These are phyloP conservation scores for Parascedosporium putredinis DNA, from an alignment of 2,329 filamentous ascomycete genomes.

Conservation along the genomic window DNA sequence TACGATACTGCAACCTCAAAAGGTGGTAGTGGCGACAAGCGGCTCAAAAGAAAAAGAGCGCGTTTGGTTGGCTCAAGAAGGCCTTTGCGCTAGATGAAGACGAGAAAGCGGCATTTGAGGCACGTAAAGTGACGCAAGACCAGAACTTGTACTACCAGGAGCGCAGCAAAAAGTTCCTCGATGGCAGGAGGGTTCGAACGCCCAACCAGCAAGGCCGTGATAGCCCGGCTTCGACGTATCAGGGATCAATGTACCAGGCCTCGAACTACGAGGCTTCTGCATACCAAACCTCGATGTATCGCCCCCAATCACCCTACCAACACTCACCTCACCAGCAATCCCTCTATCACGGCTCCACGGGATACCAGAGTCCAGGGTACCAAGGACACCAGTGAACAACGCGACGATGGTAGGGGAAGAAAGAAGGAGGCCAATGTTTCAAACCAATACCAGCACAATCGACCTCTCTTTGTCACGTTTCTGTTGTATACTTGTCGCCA, in stretches of 20 bases:
- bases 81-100: slow-evolving; percentile 56
- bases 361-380: background rate
- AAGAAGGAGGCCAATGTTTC: background rate
- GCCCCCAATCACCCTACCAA: background rate
- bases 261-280: background rate
- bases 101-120: slow-evolving; percentile 49
- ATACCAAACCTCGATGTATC: background rate
- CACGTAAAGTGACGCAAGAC: slow-evolving; percentile 34
- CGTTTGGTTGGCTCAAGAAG: slow-evolving; percentile 60
- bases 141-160: slow-evolving; percentile 39
- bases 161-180: slow-evolving; percentile 42
- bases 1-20: slow-evolving; percentile 24
- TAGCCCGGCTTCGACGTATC: background rate
- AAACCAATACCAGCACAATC: background rate
- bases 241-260: background rate
- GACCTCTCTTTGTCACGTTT: too few species aligned
- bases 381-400: too few species aligned
- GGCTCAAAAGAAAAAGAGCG: slow-evolving; percentile 57
- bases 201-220: background rate
- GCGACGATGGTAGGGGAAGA: too few species aligned
- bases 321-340: background rate
- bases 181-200: slow-evolving; percentile 39
- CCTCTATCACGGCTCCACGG: slow-evolving; percentile 3
- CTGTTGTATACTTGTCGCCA: too few species aligned
- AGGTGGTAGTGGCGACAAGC: slow-evolving; percentile 23